These are phyloP conservation scores for Dictyostelium capitatum DNA, from an alignment of 78 protist species.

Conservation along the genomic window DNA sequence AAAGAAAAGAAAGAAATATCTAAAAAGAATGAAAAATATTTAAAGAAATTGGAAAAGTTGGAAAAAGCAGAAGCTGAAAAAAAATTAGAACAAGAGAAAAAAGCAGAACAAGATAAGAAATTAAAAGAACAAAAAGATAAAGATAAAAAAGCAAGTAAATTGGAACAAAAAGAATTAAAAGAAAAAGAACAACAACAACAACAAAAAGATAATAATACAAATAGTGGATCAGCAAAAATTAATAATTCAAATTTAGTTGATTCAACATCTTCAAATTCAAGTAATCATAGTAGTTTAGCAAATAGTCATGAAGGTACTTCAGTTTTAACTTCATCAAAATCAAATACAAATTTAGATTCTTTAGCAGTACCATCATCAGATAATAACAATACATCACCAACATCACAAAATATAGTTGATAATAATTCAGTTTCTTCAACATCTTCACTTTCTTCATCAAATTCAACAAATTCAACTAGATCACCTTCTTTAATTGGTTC, in stretches of 20 bases:
- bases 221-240: background rate
- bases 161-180: background rate
- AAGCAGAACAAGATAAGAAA: constrained; percentile 6
- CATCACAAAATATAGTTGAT: background rate
- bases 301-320: constrained; percentile 2
- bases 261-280: background rate
- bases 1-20: constrained; percentile 33
- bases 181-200: constrained; percentile 10
- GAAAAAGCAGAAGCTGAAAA: constrained; percentile 15
- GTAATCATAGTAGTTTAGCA: constrained; percentile 26
- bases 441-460: constrained; percentile 12
- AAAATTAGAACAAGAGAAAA: constrained; percentile 3
- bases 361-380: background rate
- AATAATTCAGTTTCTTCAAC: constrained; percentile 13
- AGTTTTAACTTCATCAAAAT: background rate
- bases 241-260: background rate
- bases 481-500: background rate
- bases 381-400: background rate
- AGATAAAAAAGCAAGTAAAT: background rate
- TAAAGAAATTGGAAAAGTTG: constrained; percentile 20
- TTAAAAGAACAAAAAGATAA: constrained; percentile 14
- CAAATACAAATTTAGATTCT: background rate
- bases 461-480: constrained; percentile 6
- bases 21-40: constrained; percentile 45
- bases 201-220: background rate